phyloP scores from a whole-genome alignment of 176 grass and related monocot species.

The Phoenix roebelenii region DNA sequence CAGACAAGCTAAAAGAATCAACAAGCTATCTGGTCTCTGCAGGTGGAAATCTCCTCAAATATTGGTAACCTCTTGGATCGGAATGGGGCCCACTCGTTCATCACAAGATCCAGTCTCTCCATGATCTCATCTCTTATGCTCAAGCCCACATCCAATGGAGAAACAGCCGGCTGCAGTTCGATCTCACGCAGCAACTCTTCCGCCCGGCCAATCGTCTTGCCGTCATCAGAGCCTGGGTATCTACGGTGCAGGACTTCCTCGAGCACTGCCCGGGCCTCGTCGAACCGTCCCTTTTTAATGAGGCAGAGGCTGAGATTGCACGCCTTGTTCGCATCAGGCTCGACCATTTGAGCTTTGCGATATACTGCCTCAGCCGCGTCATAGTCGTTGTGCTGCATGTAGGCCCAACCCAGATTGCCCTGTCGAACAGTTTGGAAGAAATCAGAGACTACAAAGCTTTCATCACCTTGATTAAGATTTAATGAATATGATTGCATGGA shows the following conservation, averaged over 20 bases:
- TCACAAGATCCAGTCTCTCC: conserved; percentile 51
- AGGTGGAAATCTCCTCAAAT: conserved; percentile 79
- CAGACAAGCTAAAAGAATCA: conserved; percentile 24
- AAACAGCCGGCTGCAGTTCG: background rate
- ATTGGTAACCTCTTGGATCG: conserved; percentile 75
- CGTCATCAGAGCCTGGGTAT: conserved; percentile 33
- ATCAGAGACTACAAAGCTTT: too few species aligned
- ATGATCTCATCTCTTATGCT: conserved; percentile 48
- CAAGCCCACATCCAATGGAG: conserved; percentile 19
- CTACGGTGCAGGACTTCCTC: conserved; percentile 34
- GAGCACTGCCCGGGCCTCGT: conserved; percentile 35
- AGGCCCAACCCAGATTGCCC: conserved; percentile 95
- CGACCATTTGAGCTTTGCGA: conserved; percentile 56
- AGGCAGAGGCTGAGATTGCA: conserved; percentile 83
- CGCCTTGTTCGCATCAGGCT: conserved; percentile 72
- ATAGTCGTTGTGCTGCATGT: conserved; percentile 82
- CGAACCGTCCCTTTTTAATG: conserved; percentile 41
- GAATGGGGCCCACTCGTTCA: conserved; percentile 62
- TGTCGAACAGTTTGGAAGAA: conserved; percentile 10
- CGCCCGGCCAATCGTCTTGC: conserved; percentile 40
- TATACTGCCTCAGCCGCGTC: conserved; percentile 67
- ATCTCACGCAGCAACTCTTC: conserved; percentile 54
- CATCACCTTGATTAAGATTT: too few species aligned
- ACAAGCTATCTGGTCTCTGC: conserved; percentile 74
- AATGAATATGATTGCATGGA: too few species aligned